Base-by-base conservation (phyloP, 192 early-diverging fungal genomes). In the Mortierella alpina region DNA sequence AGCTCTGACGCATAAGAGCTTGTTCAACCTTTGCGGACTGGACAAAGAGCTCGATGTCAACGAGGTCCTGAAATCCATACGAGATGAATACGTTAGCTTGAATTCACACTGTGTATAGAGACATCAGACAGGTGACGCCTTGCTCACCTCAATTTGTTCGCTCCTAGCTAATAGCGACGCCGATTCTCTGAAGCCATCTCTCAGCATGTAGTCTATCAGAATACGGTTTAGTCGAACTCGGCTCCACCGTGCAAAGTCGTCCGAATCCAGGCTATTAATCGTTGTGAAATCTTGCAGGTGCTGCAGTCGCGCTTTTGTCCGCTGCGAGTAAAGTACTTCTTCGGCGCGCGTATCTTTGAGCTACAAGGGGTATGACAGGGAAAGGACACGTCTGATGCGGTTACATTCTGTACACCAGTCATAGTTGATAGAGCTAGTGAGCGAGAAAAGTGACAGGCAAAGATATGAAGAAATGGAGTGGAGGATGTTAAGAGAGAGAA, bases 171-270 rank as follows among this genome's bases (percentile, higher is more conserved):
- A 79, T 63, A 78, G 79, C 45, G 87, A 78, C 2, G 98, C 97
- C 11, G 97, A 91, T 3, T 92, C 83, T 31, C 87, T 88, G 57
- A 91, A 93, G 8, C 96, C 96, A 39, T 92, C 91, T 65, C 98
- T 87, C 31, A 98, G 86, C 92, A 99, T 91, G 81, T 97, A 99
- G 80, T 99, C 98, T 2, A 96, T 93, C 66, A 99, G 82, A 39
- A 99, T 87, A 15, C 96, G 89, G 82, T 97, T 91, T 23, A 99
- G 82, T 11, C 97, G 90, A 7, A 89, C 89, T 52, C 93, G 90
- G 64, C 92, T 92, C 98, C 98, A 99, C 58, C 88, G 84, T 39
- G 86, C 86, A 79, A 93, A 98, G 66, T 88, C 95, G 13, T 90
- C 88, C 46, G 91, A 86, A 23, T 94, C 87, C 0, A 90, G 67